Conservation (phyloP, 352 stramenopile genomes). For the Globisporangium alternatum region DNA sequence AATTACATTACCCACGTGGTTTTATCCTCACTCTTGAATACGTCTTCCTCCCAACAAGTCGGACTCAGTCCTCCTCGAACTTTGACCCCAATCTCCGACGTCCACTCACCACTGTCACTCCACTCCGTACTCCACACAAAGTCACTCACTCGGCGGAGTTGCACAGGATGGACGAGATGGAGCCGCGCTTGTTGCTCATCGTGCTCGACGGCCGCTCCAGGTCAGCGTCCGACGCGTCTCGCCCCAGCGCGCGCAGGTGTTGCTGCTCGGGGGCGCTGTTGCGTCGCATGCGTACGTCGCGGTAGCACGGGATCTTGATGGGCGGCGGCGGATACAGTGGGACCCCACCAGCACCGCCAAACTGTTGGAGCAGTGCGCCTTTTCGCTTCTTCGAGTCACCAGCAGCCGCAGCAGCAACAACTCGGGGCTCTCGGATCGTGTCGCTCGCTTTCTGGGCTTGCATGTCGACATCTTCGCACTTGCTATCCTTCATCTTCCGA, state of each 20-base stretch:
- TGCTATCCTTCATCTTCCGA: neutral
- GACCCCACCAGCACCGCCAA: conserved; percentile 2
- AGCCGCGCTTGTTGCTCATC: conserved; percentile 57
- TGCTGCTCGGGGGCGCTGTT: conserved; percentile 41
- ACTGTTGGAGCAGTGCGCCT: neutral
- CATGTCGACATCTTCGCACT: neutral
- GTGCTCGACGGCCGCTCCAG: conserved; percentile 45
- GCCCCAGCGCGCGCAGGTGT: conserved; percentile 6
- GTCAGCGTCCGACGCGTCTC: conserved; percentile 11
- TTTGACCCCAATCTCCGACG: neutral
- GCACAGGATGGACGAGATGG: conserved; percentile 74
- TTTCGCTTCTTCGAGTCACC: conserved; percentile 13
- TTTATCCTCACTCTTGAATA: neutral
- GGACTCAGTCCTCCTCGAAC: too few species aligned
- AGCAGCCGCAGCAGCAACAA: neutral
- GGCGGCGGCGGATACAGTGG: conserved; percentile 29
- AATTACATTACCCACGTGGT: neutral
- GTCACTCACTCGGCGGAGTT: conserved; percentile 35
- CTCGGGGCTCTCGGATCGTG: neutral
- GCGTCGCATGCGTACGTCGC: conserved; percentile 29
- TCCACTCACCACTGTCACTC: too few species aligned
- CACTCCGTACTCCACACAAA: neutral
- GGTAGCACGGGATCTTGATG: conserved; percentile 63
- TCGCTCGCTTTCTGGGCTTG: neutral
- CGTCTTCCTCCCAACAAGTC: too few species aligned